Conservation (phyloP, 768 basidiomycete genomes). For the Tephrocybe sp. region DNA sequence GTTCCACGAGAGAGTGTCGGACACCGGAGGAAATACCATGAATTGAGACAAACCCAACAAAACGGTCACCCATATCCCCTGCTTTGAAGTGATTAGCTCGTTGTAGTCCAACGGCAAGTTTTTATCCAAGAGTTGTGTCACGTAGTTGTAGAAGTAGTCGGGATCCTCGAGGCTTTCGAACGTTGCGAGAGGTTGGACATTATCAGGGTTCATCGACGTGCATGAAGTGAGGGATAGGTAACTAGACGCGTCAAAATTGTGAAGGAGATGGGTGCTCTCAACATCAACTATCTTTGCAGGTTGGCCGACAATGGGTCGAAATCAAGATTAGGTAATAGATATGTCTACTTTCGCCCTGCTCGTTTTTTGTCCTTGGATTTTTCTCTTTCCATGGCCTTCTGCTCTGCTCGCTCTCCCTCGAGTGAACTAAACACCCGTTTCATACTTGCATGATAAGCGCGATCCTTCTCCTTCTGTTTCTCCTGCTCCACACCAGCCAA, state of each 20-base stretch:
- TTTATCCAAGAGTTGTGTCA: constrained; percentile 16
- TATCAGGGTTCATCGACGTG: constrained; percentile 15
- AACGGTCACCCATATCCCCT: constrained; percentile 47
- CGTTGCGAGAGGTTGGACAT: constrained; percentile 12
- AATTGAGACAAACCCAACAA: constrained; percentile 51
- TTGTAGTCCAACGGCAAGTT: constrained; percentile 14
- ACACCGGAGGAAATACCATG: constrained; percentile 53
- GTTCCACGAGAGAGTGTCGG: constrained; percentile 48
- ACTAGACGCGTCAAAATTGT: constrained; percentile 6
- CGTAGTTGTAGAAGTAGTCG: constrained; percentile 17
- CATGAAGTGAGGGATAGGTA: not conserved
- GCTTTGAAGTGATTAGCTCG: constrained; percentile 28
- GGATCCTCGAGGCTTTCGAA: constrained; percentile 18
- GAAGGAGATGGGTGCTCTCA: too few relatives aligned
- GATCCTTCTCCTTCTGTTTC: constrained; percentile 84
- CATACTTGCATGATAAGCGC: constrained; percentile 76
- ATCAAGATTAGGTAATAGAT: constrained; percentile 9
- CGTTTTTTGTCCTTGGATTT: constrained; percentile 75
- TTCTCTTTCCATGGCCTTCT: constrained; percentile 88
- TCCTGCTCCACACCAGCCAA: constrained; percentile 84
- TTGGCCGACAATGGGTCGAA: too few relatives aligned
- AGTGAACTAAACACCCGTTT: constrained; percentile 74
- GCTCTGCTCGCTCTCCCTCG: constrained; percentile 88
- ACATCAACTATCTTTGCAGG: too few relatives aligned
- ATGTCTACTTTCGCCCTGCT: constrained; percentile 64